Percentiles rank a stretch among this genome's conserved stretches.
These are phyloP conservation scores for Zygosaccharomyces kombuchaensis DNA, from an alignment of 805 yeast genomes.

Conservation along the genomic window DNA sequence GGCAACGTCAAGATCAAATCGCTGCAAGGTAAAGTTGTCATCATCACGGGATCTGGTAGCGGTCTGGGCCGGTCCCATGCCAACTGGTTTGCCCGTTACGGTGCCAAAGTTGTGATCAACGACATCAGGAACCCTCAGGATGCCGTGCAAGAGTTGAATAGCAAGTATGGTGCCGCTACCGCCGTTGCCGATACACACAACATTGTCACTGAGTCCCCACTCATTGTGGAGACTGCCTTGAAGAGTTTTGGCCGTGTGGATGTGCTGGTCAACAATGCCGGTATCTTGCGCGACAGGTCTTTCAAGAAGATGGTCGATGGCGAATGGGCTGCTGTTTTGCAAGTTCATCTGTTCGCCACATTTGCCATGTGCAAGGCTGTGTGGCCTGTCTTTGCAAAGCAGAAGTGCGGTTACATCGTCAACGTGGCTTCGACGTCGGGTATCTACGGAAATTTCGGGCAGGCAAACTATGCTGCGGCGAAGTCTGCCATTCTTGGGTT, in stretches of 20 bases:
- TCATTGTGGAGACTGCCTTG: constrained; percentile 72
- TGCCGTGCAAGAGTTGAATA: constrained; percentile 69
- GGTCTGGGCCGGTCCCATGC: constrained; percentile 95
- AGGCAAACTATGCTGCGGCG: constrained; percentile 92
- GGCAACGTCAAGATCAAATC: constrained; percentile 50
- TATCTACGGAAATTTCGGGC: constrained; percentile 96
- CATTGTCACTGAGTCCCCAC: constrained; percentile 69
- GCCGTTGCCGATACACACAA: constrained; percentile 84
- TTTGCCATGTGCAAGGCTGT: constrained; percentile 79
- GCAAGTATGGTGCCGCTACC: constrained; percentile 58
- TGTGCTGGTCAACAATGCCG: constrained; percentile 87
- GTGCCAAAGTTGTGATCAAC: constrained; percentile 92
- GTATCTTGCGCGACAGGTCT: constrained; percentile 85
- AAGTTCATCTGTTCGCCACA: constrained; percentile 80
- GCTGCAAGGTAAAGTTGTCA: constrained; percentile 76
- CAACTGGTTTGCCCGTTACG: constrained; percentile 74
- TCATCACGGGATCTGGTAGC: constrained; percentile 92
- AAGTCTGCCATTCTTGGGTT: constrained; percentile 85
- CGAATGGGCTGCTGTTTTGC: constrained; percentile 77
- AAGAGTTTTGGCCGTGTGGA: constrained; percentile 78
- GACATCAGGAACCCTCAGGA: constrained; percentile 73
- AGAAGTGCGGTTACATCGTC: constrained; percentile 74
- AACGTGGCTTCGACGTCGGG: constrained; percentile 96
- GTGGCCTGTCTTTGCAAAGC: constrained; percentile 83
- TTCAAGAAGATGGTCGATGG: constrained; percentile 77